These are phyloP conservation scores for Centella asiatica DNA, from an alignment of 129 eudicot species.

Conservation along the genomic window DNA sequence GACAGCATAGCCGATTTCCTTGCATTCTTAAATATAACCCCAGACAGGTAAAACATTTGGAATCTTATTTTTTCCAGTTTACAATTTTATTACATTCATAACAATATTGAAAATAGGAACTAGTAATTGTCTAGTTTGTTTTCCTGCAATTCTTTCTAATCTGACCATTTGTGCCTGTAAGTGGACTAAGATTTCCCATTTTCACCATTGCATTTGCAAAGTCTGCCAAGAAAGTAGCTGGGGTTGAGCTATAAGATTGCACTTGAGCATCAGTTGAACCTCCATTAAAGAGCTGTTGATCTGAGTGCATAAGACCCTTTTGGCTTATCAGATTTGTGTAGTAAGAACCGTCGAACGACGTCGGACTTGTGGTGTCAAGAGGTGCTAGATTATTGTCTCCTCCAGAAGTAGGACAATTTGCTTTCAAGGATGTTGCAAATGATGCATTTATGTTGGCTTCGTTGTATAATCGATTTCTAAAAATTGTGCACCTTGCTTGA, in stretches of 20 bases:
- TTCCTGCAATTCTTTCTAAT: constrained; percentile 18
- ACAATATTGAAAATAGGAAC: too few relatives aligned
- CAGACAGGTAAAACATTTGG: too few relatives aligned
- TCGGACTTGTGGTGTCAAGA: constrained; percentile 12
- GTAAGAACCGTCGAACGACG: constrained; percentile 14
- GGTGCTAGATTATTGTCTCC: constrained; percentile 21
- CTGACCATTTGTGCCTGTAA: constrained; percentile 20
- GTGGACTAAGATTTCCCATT: constrained; percentile 27
- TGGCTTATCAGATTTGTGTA: constrained; percentile 10
- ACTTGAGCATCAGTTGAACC: constrained; percentile 27
- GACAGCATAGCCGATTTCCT: too few relatives aligned
- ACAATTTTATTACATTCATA: too few relatives aligned
- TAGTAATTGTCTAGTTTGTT: constrained; percentile 4
- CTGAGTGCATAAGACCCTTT: constrained; percentile 24
- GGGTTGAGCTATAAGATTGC: constrained; percentile 2
- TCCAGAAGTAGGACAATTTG: constrained; percentile 15
- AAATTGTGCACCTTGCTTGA: constrained; percentile 19
- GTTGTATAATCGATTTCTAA: constrained; percentile 13
- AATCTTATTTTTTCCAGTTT: too few relatives aligned
- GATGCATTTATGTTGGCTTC: constrained; percentile 21
- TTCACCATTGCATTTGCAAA: constrained; percentile 23
- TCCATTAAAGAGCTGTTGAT: constrained; percentile 20
- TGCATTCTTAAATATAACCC: too few relatives aligned
- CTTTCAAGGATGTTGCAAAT: constrained; percentile 8
- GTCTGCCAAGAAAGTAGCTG: constrained; percentile 18